These are phyloP conservation scores for Croton laevigatus DNA, from an alignment of 441 rosid genomes.

Conservation along the genomic window DNA sequence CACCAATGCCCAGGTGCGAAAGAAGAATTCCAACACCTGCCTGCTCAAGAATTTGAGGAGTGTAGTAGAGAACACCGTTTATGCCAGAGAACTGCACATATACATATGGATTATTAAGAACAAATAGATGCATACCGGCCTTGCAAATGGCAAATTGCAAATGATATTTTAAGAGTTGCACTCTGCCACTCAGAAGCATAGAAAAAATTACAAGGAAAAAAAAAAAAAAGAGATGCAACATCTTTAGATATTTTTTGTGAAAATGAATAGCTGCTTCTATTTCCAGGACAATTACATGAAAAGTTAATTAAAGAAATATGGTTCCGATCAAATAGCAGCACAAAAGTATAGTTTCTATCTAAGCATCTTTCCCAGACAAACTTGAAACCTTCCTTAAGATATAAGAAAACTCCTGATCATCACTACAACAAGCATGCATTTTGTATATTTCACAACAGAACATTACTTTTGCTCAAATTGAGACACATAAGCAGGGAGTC, in stretches of 20 bases:
- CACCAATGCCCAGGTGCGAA: conserved; percentile 66
- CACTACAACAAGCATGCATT: neutral
- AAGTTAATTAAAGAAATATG: neutral
- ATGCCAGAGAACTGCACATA: conserved; percentile 78
- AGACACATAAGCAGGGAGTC: neutral
- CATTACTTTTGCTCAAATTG: neutral
- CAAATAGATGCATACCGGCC: neutral
- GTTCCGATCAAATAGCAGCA: neutral
- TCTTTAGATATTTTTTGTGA: too few relatives aligned
- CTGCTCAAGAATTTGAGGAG: conserved; percentile 93
- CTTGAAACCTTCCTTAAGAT: neutral
- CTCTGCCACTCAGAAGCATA: neutral
- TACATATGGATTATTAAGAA: neutral
- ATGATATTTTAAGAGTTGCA: neutral
- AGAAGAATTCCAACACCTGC: conserved; percentile 88
- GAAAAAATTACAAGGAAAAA: neutral
- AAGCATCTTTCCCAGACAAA: neutral
- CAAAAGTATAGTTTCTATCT: neutral
- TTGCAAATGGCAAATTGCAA: neutral
- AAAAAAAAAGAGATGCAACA: neutral
- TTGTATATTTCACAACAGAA: too few relatives aligned
- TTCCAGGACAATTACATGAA: neutral
- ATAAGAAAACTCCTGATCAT: neutral
- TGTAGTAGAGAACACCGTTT: conserved; percentile 90
- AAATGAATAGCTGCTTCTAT: neutral